Evolutionary conservation across 2,329 filamentous ascomycete genomes (phyloP), one percentile per base, ranked within the genome.

Genomic region (Xylariaceae sp.): DNA sequence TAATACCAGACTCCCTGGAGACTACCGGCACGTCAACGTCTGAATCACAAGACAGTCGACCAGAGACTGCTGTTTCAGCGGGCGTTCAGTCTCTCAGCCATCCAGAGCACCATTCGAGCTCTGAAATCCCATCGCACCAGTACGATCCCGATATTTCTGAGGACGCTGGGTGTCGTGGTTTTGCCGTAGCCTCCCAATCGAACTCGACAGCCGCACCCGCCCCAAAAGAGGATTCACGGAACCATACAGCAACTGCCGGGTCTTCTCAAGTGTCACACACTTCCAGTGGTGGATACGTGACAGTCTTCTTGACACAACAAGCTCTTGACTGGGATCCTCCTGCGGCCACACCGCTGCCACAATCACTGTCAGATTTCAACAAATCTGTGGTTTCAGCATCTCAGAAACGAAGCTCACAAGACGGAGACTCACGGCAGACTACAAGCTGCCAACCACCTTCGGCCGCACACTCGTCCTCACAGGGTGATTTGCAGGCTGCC

Each of bases 1-100:
- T 54, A 32, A 57, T 63, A 19, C 52, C 59, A 7, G 60, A 62
- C 45, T 62, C 59, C 9, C 60, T 62, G 38, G 57, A 53, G 19
- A 33, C 53, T 24, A 58, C 57, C 9, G 40, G 45, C 19, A 41
- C 47, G 19, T 54, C 54, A 15, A 32, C 37, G 29, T 52, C 52
- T 19, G 47, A 52, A 22, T 28, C 47, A n/a, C 42, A 48, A 11
- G 48, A 42, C 15, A 55, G 50, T 38, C 30, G 41, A 22, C 22
- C 46, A 32, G 33, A 48, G 15, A 32, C 18, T 9, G 9, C 30
- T 26, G 16, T 36, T 37, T 17, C 18, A 17, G 30, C 33, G 11
- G 33, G 15, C n/a, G 8, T 9, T 6, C 33, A 11, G 33, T 17
- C 7, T 6, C 16, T 6, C 7, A 7, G 19, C 15, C 4, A 18